phyloP scores from a whole-genome alignment of 1,284 basidiomycete genomes.

The Cutaneotrichosporon cutaneum region DNA sequence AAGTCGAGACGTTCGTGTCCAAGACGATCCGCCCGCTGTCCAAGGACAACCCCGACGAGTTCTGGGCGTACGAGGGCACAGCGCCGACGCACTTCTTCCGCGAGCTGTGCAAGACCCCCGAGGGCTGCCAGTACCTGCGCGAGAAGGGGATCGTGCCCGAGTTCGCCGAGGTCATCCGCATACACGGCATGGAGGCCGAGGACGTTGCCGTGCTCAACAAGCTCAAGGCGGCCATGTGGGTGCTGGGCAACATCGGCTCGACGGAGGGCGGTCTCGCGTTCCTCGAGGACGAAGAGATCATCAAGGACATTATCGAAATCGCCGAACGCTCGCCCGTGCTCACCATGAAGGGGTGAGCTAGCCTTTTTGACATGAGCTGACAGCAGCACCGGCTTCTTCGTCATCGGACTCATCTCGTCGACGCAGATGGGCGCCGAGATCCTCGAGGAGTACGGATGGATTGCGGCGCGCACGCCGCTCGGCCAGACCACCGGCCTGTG shows the following conservation, averaged over 20 bases:
- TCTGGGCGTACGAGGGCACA: constrained; percentile 71
- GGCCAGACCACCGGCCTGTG: constrained; percentile 86
- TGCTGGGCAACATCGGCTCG: constrained; percentile 91
- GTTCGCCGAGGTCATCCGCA: constrained; percentile 84
- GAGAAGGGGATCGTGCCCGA: constrained; percentile 89
- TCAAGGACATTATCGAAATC: constrained; percentile 84
- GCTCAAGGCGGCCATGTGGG: constrained; percentile 95
- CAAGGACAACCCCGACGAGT: constrained; percentile 43
- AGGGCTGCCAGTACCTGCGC: constrained; percentile 84
- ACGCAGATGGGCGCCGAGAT: constrained; percentile 74
- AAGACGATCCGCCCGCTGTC: constrained; percentile 47
- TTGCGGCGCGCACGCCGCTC: constrained; percentile 81
- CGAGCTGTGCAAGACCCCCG: constrained; percentile 91
- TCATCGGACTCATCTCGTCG: constrained; percentile 77
- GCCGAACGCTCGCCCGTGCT: constrained; percentile 84
- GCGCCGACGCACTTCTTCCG: constrained; percentile 97
- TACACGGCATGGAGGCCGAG: constrained; percentile 78
- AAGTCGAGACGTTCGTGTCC: constrained; percentile 51
- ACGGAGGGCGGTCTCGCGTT: constrained; percentile 87
- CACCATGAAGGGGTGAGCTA: constrained; percentile 82
- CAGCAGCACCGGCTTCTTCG: constrained; percentile 88
- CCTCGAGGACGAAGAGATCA: constrained; percentile 89
- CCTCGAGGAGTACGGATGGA: constrained; percentile 88
- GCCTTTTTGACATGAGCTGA: background rate
- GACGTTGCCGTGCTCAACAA: constrained; percentile 81